Evolutionary conservation across 257 asterid species (phyloP).

Genomic region (Gentiana straminea): DNA sequence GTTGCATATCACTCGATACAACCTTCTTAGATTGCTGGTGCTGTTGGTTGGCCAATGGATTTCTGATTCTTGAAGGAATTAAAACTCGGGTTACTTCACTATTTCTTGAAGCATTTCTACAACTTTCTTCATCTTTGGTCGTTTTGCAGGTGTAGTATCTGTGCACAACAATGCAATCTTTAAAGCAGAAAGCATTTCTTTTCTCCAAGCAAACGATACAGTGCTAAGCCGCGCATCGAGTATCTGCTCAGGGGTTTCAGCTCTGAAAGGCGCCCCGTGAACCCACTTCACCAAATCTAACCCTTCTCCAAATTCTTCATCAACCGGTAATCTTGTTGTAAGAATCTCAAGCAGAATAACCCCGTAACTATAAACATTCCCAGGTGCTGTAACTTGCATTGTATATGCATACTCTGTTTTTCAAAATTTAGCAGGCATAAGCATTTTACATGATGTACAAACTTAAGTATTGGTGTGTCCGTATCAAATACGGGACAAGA

Average conservation of each 20-base stretch:
- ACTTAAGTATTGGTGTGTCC: too few relatives aligned
- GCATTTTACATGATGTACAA: too few relatives aligned
- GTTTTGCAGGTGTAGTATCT: conserved; percentile 81
- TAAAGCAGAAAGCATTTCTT: conserved; percentile 85
- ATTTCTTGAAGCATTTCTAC: conserved; percentile 83
- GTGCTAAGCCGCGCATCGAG: conserved; percentile 91
- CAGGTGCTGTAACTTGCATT: conserved; percentile 98
- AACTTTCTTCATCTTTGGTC: conserved; percentile 89
- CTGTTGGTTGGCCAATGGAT: neutral
- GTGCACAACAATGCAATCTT: conserved; percentile 81
- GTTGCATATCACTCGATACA: too few relatives aligned
- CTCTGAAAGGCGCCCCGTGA: conserved; percentile 71
- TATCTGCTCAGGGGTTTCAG: conserved; percentile 98
- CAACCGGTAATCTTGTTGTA: conserved; percentile 67
- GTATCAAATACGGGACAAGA: neutral
- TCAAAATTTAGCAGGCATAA: neutral
- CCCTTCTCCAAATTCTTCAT: conserved; percentile 96
- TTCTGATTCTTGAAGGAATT: neutral
- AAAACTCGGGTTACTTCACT: conserved; percentile 3
- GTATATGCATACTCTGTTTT: conserved; percentile 89
- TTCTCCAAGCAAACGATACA: conserved; percentile 81
- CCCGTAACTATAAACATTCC: conserved; percentile 94
- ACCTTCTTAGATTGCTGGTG: neutral
- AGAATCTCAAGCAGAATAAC: conserved; percentile 92
- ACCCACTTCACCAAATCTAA: conserved; percentile 98